Evolutionary conservation across 2,329 filamentous ascomycete species (phyloP).

Genomic region (Thermothelomyces thermophilus): DNA sequence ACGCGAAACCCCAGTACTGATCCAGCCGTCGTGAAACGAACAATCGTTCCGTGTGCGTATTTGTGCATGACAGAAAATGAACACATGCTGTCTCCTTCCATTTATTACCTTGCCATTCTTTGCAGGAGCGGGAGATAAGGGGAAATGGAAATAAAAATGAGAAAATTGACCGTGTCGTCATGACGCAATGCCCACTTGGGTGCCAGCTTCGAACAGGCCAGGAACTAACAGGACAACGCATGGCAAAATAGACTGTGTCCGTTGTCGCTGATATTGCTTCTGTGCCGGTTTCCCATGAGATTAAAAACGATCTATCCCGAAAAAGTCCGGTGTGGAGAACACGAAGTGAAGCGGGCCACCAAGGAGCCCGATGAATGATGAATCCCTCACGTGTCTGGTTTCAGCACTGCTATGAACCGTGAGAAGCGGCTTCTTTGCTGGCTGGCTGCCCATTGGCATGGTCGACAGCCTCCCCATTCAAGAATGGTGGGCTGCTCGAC

Average conservation of each 20-base stretch:
- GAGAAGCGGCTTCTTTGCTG: neutral
- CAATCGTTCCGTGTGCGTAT: neutral
- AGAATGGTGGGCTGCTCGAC: constrained; percentile 59
- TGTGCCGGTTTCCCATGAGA: neutral
- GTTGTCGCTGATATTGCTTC: neutral
- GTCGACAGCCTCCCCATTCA: constrained; percentile 49
- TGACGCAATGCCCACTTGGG: neutral
- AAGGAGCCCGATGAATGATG: neutral
- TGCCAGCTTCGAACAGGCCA: neutral
- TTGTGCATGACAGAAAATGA: too few relatives aligned
- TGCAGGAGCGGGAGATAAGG: too few relatives aligned
- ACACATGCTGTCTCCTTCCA: too few relatives aligned
- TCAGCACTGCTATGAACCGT: neutral
- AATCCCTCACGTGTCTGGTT: neutral
- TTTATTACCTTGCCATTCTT: too few relatives aligned
- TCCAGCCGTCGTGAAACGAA: neutral
- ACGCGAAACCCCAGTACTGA: neutral
- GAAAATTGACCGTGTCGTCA: neutral
- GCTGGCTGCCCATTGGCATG: constrained; percentile 20
- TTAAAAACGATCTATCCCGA: constrained; percentile 2
- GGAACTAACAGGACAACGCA: neutral
- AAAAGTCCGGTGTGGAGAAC: neutral
- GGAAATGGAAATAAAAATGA: too few relatives aligned
- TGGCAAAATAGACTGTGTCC: neutral
- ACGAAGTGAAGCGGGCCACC: neutral